phyloP scores from a whole-genome alignment of 108 stramenopile genomes.

The Cyclotella choctawhatcheeana region DNA sequence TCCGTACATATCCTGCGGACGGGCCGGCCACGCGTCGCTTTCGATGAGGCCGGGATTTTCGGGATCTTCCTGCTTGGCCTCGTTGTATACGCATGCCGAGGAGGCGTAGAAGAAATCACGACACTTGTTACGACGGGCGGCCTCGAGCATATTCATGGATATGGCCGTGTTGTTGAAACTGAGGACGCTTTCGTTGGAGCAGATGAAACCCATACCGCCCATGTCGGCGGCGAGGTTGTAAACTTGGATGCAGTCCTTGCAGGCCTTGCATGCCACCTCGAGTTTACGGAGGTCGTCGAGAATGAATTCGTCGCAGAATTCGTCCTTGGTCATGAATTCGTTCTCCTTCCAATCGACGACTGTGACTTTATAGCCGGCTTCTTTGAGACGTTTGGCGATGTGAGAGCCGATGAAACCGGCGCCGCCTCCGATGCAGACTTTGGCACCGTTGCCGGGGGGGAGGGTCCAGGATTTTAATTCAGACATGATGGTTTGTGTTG shows the following conservation, averaged over 20 bases:
- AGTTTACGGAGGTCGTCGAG: constrained; percentile 93
- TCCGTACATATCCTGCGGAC: constrained; percentile 99
- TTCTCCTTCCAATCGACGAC: constrained; percentile 97
- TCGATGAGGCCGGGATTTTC: constrained; percentile 95
- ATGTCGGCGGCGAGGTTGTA: constrained; percentile 99
- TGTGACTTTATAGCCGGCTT: constrained; percentile 89
- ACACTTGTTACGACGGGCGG: constrained; percentile 87
- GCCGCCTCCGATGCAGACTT: constrained; percentile 95
- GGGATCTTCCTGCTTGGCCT: constrained; percentile 98
- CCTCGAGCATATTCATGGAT: constrained; percentile 98
- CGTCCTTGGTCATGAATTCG: constrained; percentile 96
- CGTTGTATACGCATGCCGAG: constrained; percentile 99
- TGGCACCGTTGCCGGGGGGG: constrained; percentile 79
- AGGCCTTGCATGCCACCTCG: constrained; percentile 92
- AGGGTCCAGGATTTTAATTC: constrained; percentile 71
- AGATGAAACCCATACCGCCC: constrained; percentile 99
- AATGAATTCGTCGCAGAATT: constrained; percentile 98
- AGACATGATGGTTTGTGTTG: constrained; percentile 46
- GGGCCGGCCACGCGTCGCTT: constrained; percentile 98
- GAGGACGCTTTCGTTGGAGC: constrained; percentile 95
- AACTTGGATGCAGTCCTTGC: constrained; percentile 94
- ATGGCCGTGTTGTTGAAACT: constrained; percentile 99
- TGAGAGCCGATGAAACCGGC: constrained; percentile 98
- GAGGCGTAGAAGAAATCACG: constrained; percentile 96
- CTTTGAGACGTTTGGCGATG: constrained; percentile 96